Evolutionary conservation across 2,329 filamentous ascomycete species (phyloP).

Genomic region (Alternaria arbusti): DNA sequence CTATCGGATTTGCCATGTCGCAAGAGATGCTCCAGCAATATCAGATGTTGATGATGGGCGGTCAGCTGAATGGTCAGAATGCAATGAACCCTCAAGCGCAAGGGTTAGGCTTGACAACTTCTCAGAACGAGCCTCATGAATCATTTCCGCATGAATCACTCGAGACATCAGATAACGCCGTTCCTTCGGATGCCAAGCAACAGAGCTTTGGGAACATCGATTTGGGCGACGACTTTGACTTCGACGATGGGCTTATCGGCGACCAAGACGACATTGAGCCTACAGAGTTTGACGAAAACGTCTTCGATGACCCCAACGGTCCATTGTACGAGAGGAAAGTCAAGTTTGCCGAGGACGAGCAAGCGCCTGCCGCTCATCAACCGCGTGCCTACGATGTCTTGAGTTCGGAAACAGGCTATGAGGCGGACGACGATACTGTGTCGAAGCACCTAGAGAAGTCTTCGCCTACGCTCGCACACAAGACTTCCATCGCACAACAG

Average conservation of each 20-base stretch:
- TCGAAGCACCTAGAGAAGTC: slow-evolving; percentile 33
- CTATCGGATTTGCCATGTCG: slow-evolving; percentile 44
- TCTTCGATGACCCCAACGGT: slow-evolving; percentile 67
- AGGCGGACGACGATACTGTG: slow-evolving; percentile 42
- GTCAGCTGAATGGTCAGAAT: not conserved
- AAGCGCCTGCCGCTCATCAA: slow-evolving; percentile 16
- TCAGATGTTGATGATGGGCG: slow-evolving; percentile 9
- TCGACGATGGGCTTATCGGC: slow-evolving; percentile 68
- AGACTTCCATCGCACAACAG: slow-evolving; percentile 46
- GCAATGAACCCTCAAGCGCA: not conserved
- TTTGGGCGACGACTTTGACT: slow-evolving; percentile 67
- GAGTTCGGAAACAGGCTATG: slow-evolving; percentile 37
- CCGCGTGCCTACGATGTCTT: slow-evolving; percentile 22
- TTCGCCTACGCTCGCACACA: slow-evolving; percentile 61
- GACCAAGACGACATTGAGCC: slow-evolving; percentile 59
- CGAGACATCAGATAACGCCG: slow-evolving; percentile 13
- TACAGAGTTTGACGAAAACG: slow-evolving; percentile 71
- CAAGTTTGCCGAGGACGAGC: slow-evolving; percentile 28
- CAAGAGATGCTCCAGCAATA: slow-evolving; percentile 31
- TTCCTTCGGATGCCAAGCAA: slow-evolving; percentile 9
- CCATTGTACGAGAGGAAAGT: slow-evolving; percentile 58
- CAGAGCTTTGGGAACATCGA: slow-evolving; percentile 15
- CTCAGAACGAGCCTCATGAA: slow-evolving; percentile 13
- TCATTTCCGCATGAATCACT: slow-evolving; percentile 13
- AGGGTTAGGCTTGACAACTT: slow-evolving; percentile 28